Conservation (phyloP, 2,329 filamentous ascomycete genomes). For the Plenodomus lindquistii region DNA sequence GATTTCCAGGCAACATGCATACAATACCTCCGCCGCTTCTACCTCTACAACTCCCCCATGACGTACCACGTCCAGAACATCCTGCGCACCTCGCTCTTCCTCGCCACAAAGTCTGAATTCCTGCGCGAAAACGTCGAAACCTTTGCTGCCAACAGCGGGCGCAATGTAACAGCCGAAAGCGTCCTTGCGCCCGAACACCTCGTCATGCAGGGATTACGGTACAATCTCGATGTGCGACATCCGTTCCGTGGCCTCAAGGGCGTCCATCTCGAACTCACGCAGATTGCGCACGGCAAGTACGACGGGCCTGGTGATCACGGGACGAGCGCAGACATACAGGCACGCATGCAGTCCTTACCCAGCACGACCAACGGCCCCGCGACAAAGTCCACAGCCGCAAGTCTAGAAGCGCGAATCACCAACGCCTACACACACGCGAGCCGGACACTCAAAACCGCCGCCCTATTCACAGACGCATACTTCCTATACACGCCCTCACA, state of each 20-base stretch:
- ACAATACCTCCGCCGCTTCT: conserved; percentile 91
- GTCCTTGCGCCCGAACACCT: conserved; percentile 91
- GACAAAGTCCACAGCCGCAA: conserved; percentile 17
- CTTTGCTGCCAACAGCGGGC: conserved; percentile 55
- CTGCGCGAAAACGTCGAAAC: conserved; percentile 69
- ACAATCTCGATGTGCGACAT: conserved; percentile 90
- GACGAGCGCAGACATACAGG: conserved; percentile 26
- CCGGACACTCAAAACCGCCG: conserved; percentile 60
- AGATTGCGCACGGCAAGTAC: conserved; percentile 65
- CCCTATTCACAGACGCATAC: conserved; percentile 90
- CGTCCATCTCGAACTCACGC: conserved; percentile 77
- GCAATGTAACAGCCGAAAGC: conserved; percentile 71
- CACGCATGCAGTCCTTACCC: conserved; percentile 34
- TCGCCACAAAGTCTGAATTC: conserved; percentile 91
- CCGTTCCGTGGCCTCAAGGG: conserved; percentile 88
- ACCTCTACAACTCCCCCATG: conserved; percentile 93
- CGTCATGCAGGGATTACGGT: conserved; percentile 87
- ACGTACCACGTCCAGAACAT: conserved; percentile 91
- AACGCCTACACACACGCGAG: conserved; percentile 74
- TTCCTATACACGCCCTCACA: conserved; percentile 95
- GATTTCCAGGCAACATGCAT: conserved; percentile 73
- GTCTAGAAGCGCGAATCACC: conserved; percentile 53
- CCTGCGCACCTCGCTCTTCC: conserved; percentile 87
- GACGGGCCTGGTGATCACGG: conserved; percentile 31
- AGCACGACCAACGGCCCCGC: conserved; percentile 15